These are phyloP conservation scores for Cantharellus anzutake DNA, from an alignment of 768 basidiomycete species.

Conservation along the genomic window DNA sequence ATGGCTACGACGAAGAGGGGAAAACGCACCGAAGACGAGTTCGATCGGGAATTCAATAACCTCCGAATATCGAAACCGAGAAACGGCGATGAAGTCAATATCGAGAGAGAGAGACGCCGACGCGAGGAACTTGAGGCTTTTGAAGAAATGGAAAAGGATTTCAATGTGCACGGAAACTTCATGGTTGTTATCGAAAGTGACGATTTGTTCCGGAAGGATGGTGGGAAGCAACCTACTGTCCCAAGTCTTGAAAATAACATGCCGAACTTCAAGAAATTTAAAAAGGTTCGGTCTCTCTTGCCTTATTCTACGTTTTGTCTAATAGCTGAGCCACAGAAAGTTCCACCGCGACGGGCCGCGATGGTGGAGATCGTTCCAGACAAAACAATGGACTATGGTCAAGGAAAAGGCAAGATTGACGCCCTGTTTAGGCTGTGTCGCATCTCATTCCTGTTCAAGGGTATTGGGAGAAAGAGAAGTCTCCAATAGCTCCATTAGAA, in stretches of 20 bases:
- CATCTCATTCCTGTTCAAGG: not conserved
- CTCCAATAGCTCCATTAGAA: not conserved
- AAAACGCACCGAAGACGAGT: slow-evolving; percentile 45
- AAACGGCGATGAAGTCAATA: slow-evolving; percentile 15
- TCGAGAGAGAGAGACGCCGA: slow-evolving; percentile 20
- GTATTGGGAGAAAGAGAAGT: not conserved
- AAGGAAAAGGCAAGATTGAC: slow-evolving; percentile 27
- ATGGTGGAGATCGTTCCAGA: slow-evolving; percentile 33
- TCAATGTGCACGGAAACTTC: slow-evolving; percentile 49
- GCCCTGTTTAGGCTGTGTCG: not conserved
- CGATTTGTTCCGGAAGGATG: slow-evolving; percentile 19
- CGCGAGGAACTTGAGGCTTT: slow-evolving; percentile 38
- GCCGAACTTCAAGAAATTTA: slow-evolving; percentile 64
- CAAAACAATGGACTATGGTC: slow-evolving; percentile 34
- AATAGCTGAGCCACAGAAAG: slow-evolving; percentile 19
- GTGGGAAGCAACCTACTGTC: slow-evolving; percentile 13
- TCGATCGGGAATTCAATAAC: slow-evolving; percentile 65
- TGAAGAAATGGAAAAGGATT: slow-evolving; percentile 46
- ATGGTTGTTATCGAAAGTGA: slow-evolving; percentile 41
- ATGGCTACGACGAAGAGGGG: slow-evolving; percentile 53
- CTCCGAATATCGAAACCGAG: slow-evolving; percentile 32
- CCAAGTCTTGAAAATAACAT: slow-evolving; percentile 25
- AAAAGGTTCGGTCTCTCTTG: slow-evolving; percentile 27
- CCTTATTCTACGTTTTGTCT: slow-evolving; percentile 6
- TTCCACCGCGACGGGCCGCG: slow-evolving; percentile 12